A percentile compares a stretch with the other conserved stretches of the same genome.
Conservation (phyloP, 495 filamentous ascomycete species). For the Sordaria brevicollis region DNA sequence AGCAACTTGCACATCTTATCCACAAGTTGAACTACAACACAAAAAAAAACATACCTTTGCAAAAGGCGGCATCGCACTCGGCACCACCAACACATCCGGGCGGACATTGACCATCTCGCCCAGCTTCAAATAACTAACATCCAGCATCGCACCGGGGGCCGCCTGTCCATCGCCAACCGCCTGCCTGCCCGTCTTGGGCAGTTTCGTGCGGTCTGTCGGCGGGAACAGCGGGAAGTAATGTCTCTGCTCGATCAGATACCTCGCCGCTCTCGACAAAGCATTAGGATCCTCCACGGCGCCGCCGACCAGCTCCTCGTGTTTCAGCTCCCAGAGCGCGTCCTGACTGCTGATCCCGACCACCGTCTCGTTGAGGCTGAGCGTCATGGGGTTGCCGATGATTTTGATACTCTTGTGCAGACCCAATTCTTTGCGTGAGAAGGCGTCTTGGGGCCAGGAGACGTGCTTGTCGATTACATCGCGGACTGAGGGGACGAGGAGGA, state of each 20-base stretch:
- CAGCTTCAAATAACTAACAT: conserved; percentile 76
- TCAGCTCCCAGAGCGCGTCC: conserved; percentile 72
- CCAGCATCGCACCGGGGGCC: conserved; percentile 62
- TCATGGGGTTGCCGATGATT: conserved; percentile 80
- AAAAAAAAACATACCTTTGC: conserved; percentile 54
- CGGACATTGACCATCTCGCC: conserved; percentile 79
- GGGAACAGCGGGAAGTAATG: conserved; percentile 88
- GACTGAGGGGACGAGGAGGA: conserved; percentile 75
- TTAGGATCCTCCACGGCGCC: conserved; percentile 43
- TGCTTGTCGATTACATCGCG: conserved; percentile 79
- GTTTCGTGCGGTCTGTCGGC: conserved; percentile 50
- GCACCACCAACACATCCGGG: conserved; percentile 78
- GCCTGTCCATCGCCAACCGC: conserved; percentile 32
- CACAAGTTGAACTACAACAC: neutral
- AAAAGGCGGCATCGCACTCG: conserved; percentile 75
- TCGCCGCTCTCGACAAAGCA: conserved; percentile 54
- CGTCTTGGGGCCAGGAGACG: conserved; percentile 85
- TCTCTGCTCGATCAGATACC: conserved; percentile 73
- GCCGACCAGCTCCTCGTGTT: conserved; percentile 59
- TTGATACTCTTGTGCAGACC: conserved; percentile 60
- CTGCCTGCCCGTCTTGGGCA: conserved; percentile 50
- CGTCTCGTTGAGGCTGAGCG: conserved; percentile 74
- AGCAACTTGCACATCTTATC: neutral
- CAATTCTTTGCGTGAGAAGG: conserved; percentile 58
- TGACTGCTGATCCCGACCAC: conserved; percentile 70